Evolutionary conservation across 140 eudicot species (phyloP), one percentile per base, ranked within the genome.

Genomic region (Cichorium intybus): DNA sequence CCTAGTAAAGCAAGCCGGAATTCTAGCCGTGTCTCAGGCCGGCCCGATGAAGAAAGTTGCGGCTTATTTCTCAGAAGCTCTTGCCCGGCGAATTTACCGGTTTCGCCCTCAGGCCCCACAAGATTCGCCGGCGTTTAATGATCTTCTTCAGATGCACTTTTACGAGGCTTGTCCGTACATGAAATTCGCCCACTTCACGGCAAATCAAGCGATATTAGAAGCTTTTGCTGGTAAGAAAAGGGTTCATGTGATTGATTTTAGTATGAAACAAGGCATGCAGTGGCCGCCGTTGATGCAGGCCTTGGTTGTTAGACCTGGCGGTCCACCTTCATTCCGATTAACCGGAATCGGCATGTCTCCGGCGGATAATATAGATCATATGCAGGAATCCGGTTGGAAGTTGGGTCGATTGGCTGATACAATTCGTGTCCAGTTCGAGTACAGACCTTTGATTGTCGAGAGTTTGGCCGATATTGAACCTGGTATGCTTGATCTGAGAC

Each of bases 41-140:
- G 90, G 95, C 4, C 84, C 95, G 0, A 87, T 87, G 95, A 51
- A 82, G 14, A 83, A 83, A 49, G 90, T 83, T 0, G 95, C 95
- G 10, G 84, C 87, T 0, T 83, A 80, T 39, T 87, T 87, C 16
- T 89, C 95, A 4, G 90, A 80, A 28, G 95, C 87, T 0, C 62
- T 87, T 14, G 87, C 87, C 0, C 59, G 87, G 14, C 50, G 90
- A 23, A 81, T 87, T 7, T 83, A 83, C 71, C 54, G 66, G 23
- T n/a, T 80, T 11, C 67, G 51, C n/a, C 83, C 81, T 3, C 58
- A 71, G 3, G 60, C 49, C 11, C 68, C 71, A 17, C 74, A 65
- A 18, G 87, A 77, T 10, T 68, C 82, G 5, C 48, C 24, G 23
- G 64, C 57, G 37, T 10, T 27, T 34, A 16, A 48, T 1, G 29